phyloP scores from a whole-genome alignment of 2,329 filamentous ascomycete species.

The Rutstroemia sp. region DNA sequence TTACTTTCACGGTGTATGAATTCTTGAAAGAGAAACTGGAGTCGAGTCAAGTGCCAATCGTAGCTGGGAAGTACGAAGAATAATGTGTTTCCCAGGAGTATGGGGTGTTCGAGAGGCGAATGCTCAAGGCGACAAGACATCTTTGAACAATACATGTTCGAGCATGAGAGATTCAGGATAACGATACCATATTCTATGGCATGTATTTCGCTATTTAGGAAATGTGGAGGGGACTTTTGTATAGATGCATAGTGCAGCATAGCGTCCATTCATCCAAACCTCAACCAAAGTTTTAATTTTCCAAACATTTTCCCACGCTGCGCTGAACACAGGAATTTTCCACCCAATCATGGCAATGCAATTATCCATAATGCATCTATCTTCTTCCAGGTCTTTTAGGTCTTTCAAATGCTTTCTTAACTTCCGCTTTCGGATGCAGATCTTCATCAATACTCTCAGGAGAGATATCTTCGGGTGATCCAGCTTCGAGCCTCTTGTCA shows the following conservation, averaged over 20 bases:
- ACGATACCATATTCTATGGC: not conserved
- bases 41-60: slow-evolving; percentile 49
- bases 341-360: not conserved
- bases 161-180: too few species aligned
- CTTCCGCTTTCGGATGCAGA: slow-evolving; percentile 58
- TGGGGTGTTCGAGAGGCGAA: too few species aligned
- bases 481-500: slow-evolving; percentile 63
- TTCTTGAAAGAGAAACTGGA: slow-evolving; percentile 68
- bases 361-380: slow-evolving; percentile 11
- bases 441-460: slow-evolving; percentile 58
- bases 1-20: slow-evolving; percentile 71
- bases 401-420: slow-evolving; percentile 63
- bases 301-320: not conserved
- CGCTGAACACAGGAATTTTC: not conserved
- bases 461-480: slow-evolving; percentile 63
- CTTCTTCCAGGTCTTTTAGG: slow-evolving; percentile 66
- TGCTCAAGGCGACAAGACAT: not conserved
- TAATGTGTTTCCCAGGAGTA: slow-evolving; percentile 28
- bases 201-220: not conserved
- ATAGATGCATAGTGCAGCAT: slow-evolving; percentile 14
- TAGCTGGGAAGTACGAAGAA: slow-evolving; percentile 61
- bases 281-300: slow-evolving; percentile 4
- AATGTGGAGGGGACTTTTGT: not conserved
- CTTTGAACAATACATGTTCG: not conserved
- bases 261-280: slow-evolving; percentile 7